Base-by-base conservation (phyloP, 495 filamentous ascomycete genomes). In the Penicillium crystallinum region DNA sequence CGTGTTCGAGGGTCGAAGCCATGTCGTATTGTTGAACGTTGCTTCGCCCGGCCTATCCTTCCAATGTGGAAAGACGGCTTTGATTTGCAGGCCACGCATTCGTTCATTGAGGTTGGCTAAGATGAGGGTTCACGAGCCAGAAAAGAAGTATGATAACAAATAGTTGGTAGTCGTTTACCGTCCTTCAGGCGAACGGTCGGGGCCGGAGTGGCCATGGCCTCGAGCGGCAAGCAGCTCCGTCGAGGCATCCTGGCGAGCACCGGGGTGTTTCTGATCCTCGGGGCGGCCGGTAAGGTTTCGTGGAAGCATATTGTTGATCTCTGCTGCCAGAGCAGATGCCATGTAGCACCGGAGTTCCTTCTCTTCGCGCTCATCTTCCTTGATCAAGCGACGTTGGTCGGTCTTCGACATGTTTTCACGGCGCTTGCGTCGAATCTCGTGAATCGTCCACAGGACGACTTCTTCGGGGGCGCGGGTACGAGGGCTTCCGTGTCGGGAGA, bases 321-420 rank as follows among this genome's bases (percentile, higher is more conserved):
- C 77, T 9, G 73, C 70, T 0, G 89, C 83, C 40, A 96, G 84
- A 2, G 86, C 83, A 27, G 79, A 76, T 21, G 88, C 81, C 38
- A 90, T 85, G 64, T 87, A 90, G 44, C 75, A 72, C 47, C 88
- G 81, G 14, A 98, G 79, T 62, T 98, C 95, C 31, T 77, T 78
- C 63, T 95, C 88, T 64, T 99, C 93, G 11, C 81, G 79, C 59
- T 84, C 81, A 62, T 97, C 93, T 65, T 97, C 93, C 67, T 90
- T 93, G 61, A 91, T 81, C 25, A 97, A 74, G 41, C 84, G 82
- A 65, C 86, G 87, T 49, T 85, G 82, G 35, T 92, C 83, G 12
- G 95, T 81, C 65, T 95, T 95, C 44, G 75, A 73, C 71, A 91
- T 75, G 58, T 89, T 86, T 51, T 82, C 80, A 4, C 93, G 84